These are phyloP conservation scores for Zelonia costaricensis DNA, from an alignment of 208 protist genomes.

Conservation along the genomic window DNA sequence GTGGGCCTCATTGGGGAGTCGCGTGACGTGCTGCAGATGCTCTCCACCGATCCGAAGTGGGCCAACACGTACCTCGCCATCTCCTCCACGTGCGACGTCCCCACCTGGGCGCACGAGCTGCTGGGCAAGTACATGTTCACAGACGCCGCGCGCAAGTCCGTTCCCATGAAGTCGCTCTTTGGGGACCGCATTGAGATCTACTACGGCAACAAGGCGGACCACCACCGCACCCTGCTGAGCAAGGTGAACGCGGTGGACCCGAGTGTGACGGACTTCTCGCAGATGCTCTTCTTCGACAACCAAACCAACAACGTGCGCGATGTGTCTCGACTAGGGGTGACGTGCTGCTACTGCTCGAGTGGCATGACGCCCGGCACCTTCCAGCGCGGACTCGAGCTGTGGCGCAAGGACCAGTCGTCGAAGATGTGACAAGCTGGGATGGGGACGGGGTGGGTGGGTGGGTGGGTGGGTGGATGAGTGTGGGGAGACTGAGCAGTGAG, in stretches of 20 bases:
- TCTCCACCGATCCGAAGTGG: slow-evolving; percentile 55
- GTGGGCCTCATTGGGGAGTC: slow-evolving; percentile 84
- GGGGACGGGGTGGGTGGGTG: no score
- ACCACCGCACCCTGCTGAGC: slow-evolving; percentile 58
- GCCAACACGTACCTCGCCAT: slow-evolving; percentile 65
- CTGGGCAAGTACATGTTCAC: slow-evolving; percentile 67
- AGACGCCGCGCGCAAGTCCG: slow-evolving; percentile 21
- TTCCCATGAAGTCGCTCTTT: slow-evolving; percentile 74
- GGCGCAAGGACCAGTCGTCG: slow-evolving; percentile 30
- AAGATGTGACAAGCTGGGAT: slow-evolving; percentile 25
- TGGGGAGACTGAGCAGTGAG: background rate
- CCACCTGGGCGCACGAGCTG: slow-evolving; percentile 79
- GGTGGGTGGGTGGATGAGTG: background rate
- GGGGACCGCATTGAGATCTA: slow-evolving; percentile 78
- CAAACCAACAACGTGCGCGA: slow-evolving; percentile 77
- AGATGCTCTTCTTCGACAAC: slow-evolving; percentile 94
- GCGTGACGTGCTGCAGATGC: slow-evolving; percentile 58
- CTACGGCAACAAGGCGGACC: slow-evolving; percentile 66
- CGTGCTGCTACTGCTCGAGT: slow-evolving; percentile 72
- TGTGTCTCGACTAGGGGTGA: slow-evolving; percentile 76
- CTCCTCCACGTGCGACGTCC: slow-evolving; percentile 88
- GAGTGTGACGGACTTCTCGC: slow-evolving; percentile 55
- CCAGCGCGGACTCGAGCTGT: slow-evolving; percentile 66
- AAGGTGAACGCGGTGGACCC: slow-evolving; percentile 45
- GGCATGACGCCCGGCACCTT: slow-evolving; percentile 77